phyloP scores from a whole-genome alignment of 192 early-diverging fungal species.

The Mortierella antarctica region DNA sequence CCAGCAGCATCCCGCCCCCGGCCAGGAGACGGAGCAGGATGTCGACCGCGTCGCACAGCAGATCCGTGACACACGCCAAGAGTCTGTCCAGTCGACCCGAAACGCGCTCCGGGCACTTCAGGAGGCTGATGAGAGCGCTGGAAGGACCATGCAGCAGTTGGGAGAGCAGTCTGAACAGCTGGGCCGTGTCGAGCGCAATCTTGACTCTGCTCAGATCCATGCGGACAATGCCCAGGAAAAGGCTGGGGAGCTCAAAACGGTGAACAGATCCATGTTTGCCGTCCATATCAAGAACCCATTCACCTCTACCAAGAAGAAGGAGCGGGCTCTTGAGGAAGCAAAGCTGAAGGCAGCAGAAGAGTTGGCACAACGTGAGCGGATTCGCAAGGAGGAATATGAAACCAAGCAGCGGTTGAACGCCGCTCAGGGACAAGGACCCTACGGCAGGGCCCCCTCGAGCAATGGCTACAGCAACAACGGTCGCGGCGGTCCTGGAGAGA shows the following conservation, averaged over 20 bases:
- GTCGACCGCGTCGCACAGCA: slow-evolving; percentile 69
- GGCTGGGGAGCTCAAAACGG: slow-evolving; percentile 67
- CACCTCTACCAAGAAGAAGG: slow-evolving; percentile 68
- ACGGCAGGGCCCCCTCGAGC: slow-evolving; percentile 27
- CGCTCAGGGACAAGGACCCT: slow-evolving; percentile 50
- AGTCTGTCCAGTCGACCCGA: slow-evolving; percentile 74
- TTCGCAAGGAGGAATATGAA: slow-evolving; percentile 64
- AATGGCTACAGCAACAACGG: slow-evolving; percentile 55
- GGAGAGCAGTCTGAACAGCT: slow-evolving; percentile 70
- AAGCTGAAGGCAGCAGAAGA: slow-evolving; percentile 64
- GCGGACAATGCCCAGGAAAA: slow-evolving; percentile 64
- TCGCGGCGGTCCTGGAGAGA: slow-evolving; percentile 60
- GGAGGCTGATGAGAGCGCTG: slow-evolving; percentile 69
- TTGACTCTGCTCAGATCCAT: slow-evolving; percentile 72
- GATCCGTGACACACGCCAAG: slow-evolving; percentile 70
- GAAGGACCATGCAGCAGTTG: slow-evolving; percentile 70
- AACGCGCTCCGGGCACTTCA: slow-evolving; percentile 71
- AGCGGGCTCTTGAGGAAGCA: slow-evolving; percentile 63
- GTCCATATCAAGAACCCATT: slow-evolving; percentile 77
- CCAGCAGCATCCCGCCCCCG: slow-evolving; percentile 34
- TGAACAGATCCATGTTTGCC: slow-evolving; percentile 83
- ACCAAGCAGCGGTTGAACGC: slow-evolving; percentile 68
- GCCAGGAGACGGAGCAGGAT: slow-evolving; percentile 72
- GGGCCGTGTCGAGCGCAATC: slow-evolving; percentile 67
- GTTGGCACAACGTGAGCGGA: slow-evolving; percentile 62